Conservation (phyloP, 805 yeast genomes). For the Sugiyamaella valdiviana region DNA sequence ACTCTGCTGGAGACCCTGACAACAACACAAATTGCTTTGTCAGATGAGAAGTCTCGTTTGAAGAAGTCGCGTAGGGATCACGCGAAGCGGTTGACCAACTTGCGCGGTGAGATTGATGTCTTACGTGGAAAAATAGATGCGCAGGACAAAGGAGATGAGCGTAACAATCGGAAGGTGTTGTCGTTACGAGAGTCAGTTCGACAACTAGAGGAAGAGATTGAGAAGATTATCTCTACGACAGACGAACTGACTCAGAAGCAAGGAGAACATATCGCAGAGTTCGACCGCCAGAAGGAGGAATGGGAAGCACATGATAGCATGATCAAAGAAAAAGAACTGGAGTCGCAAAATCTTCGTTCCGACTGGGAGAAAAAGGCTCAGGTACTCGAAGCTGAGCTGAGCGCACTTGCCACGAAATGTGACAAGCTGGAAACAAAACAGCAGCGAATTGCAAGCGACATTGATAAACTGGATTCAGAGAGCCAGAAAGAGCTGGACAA, state of each 20-base stretch:
- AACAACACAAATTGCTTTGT: slow-evolving; percentile 54
- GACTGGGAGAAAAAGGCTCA: slow-evolving; percentile 17
- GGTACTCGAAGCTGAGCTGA: slow-evolving; percentile 22
- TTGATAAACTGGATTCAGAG: slow-evolving; percentile 27
- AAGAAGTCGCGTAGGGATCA: slow-evolving; percentile 55
- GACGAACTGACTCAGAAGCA: slow-evolving; percentile 14
- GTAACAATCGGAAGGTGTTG: slow-evolving; percentile 47
- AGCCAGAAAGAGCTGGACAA: slow-evolving; percentile 18
- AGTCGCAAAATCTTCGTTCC: slow-evolving; percentile 11
- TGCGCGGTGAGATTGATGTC: slow-evolving; percentile 52
- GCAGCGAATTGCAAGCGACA: slow-evolving; percentile 22
- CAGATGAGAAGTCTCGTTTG: slow-evolving; percentile 50
- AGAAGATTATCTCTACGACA: slow-evolving; percentile 15
- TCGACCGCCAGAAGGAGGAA: slow-evolving; percentile 12
- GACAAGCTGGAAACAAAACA: slow-evolving; percentile 26
- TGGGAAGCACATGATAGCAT: slow-evolving; percentile 19
- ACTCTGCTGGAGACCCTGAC: slow-evolving; percentile 61
- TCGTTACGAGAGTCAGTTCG: slow-evolving; percentile 44
- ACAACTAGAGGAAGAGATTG: slow-evolving; percentile 35
- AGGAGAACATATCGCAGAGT: slow-evolving; percentile 9
- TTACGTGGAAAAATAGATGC: slow-evolving; percentile 43
- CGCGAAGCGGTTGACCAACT: slow-evolving; percentile 44
- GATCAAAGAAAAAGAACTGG: slow-evolving; percentile 13
- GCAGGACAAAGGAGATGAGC: slow-evolving; percentile 50
- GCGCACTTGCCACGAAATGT: slow-evolving; percentile 19